Base-by-base conservation (phyloP, 306 rosid genomes). In the Quercus suber region DNA sequence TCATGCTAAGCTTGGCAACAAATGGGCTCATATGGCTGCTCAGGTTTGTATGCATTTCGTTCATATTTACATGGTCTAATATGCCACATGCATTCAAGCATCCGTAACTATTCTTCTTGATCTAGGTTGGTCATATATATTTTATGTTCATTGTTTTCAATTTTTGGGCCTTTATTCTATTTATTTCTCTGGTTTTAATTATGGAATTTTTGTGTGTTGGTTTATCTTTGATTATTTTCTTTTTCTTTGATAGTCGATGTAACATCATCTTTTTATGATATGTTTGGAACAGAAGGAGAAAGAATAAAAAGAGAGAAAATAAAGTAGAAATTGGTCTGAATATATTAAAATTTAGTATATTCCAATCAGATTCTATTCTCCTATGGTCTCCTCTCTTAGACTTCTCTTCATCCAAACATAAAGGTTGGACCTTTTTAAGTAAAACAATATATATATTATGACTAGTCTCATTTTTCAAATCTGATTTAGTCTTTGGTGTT, bases 1-100 rank as follows among this genome's bases (percentile, higher is more conserved):
- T 82, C 98, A 94, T 80, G 85, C 95, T 51, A 90, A 85, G 81
- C 69, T 89, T 51, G 98, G 97, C 73, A 94, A 92, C 86, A 92
- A 89, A 86, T 94, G 98, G 98, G 90, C 98, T 71, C 85, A 89
- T 74, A 94, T 92, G 93, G 98, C 98, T 10, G 73, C 97, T 13
- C 90, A 86, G 91, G 98, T 90, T 55, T 49, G 8, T 51, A 69
- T 69, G 9, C 55, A 3, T 58, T 25, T 27, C 73, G 4, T 19
- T 10, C 25, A 19, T 25, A 45, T 18, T 1, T 19, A 4, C 18
- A n/a, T 23, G 6, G 15, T 41, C 2, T 23, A 6, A 6, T 30
- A 12, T 60, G 25, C 51, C 20, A 19, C 71, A 63, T 65, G 71
- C 71, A 65, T 31, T 18, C 49, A 18, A 12, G n/a, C 8, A 17